Evolutionary conservation across 352 stramenopile genomes (phyloP), one percentile per base, ranked within the genome.

Genomic region (Phytopythium boreale): DNA sequence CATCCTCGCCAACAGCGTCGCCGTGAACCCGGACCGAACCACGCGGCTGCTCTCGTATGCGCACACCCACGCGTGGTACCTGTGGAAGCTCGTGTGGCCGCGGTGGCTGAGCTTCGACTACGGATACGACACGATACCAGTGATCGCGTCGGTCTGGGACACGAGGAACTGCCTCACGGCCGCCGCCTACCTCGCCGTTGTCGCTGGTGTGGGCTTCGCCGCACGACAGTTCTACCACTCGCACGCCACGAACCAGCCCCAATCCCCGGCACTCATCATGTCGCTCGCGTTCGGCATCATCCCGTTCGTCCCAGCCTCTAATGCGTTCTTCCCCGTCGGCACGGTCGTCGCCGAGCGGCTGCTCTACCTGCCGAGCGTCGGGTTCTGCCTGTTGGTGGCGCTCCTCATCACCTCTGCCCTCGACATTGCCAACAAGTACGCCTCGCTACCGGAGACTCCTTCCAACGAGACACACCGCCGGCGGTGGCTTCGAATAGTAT

Each of bases 301-400:
- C 14, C 87, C 92, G 11, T 98, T 98, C 67, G 41, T 97, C 1
- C 93, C 93, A 15, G 92, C 86, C 22, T 93, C 88, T n/a, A 97
- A 98, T 59, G 37, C 96, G 15, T 63, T 98, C 24, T 96, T 98
- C 56, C 89, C 92, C 4, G 87, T 98, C 22, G 93, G 93, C 20
- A 97, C 89, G 0, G 72, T 97, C 10, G 72, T 98, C 24, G 93
- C 89, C 1, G 93, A 98, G 82, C 78, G 93, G 19, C 66, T 98
- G 47, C 58, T 98, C 26, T 97, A 98, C 71, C 88, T 97, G 47
- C 90, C 92, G 0, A 96, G 84, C 52, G 83, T 95, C n/a, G 87
- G 90, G 4, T 92, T 95, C 44, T 90, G 88, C 44, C 63, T 94
- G 7, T 60, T 93, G 14, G 26, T 88, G 7, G 84, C 74, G 2